phyloP scores from a whole-genome alignment of 2,329 filamentous ascomycete species.

The Fusarium albosuccineum region DNA sequence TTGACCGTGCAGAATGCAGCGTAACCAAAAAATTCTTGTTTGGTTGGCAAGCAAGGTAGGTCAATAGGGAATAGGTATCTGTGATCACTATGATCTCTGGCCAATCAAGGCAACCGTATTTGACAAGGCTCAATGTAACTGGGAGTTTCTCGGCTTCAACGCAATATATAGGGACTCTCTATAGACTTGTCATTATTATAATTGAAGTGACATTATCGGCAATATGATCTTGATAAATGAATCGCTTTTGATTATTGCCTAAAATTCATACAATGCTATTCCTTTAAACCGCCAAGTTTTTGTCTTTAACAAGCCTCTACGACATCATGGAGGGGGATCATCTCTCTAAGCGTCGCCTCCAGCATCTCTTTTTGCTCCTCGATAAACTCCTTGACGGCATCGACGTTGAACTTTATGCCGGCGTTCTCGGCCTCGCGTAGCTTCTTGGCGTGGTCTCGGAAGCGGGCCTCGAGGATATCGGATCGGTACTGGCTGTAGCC shows the following conservation, averaged over 20 bases:
- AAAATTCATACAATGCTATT: background rate
- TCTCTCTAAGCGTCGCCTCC: slow-evolving; percentile 37
- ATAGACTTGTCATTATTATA: too few relatives aligned
- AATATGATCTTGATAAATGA: background rate
- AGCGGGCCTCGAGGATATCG: slow-evolving; percentile 65
- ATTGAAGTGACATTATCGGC: too few relatives aligned
- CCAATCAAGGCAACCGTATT: too few relatives aligned
- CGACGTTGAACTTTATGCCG: slow-evolving; percentile 32
- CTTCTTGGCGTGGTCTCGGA: slow-evolving; percentile 36
- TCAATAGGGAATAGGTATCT: too few relatives aligned
- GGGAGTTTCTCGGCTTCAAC: too few relatives aligned
- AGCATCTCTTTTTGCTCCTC: slow-evolving; percentile 44
- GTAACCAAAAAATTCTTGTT: too few relatives aligned
- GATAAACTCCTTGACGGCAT: slow-evolving; percentile 32
- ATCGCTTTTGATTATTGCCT: slow-evolving; percentile 5
- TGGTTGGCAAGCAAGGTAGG: too few relatives aligned
- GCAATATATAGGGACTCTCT: too few relatives aligned
- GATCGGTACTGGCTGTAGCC: slow-evolving; percentile 31
- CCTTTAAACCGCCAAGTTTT: background rate
- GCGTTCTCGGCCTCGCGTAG: slow-evolving; percentile 23
- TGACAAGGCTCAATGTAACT: too few relatives aligned
- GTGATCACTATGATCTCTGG: too few relatives aligned
- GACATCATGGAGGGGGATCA: slow-evolving; percentile 28
- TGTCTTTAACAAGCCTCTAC: slow-evolving; percentile 9
- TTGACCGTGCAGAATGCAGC: too few relatives aligned